Conservation (phyloP, 768 basidiomycete species). For the Collybiopsis confluens region DNA sequence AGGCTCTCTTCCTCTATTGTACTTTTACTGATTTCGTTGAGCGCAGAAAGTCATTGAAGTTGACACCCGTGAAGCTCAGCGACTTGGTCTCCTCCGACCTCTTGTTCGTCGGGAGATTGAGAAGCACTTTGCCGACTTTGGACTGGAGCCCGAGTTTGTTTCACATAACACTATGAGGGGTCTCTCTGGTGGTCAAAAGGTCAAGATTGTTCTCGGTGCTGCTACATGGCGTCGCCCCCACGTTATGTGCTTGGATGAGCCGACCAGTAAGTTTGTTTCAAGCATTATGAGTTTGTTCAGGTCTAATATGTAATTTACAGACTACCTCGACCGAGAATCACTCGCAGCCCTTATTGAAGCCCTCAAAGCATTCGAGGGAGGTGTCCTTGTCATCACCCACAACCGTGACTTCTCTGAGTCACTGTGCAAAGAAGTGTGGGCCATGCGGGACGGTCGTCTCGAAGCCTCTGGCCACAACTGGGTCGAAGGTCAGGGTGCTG, state of each 20-base stretch:
- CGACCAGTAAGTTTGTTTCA: slow-evolving; percentile 61
- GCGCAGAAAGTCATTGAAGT: slow-evolving; percentile 90
- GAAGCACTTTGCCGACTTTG: slow-evolving; percentile 99
- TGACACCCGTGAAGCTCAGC: slow-evolving; percentile 96
- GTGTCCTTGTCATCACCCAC: slow-evolving; percentile 97
- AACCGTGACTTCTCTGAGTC: slow-evolving; percentile 99
- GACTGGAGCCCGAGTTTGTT: slow-evolving; percentile 98
- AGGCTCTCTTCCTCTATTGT: background rate
- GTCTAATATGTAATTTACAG: slow-evolving; percentile 28
- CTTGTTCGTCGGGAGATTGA: slow-evolving; percentile 98
- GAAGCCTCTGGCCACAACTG: slow-evolving; percentile 99
- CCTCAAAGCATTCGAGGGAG: slow-evolving; percentile 96
- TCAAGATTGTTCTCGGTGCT: slow-evolving; percentile 97
- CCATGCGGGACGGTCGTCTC: slow-evolving; percentile 94
- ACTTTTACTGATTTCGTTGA: slow-evolving; percentile 10
- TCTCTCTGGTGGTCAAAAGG: slow-evolving; percentile 98
- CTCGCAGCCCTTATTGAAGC: slow-evolving; percentile 98
- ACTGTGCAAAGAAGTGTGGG: slow-evolving; percentile 97
- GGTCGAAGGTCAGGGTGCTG: slow-evolving; percentile 98
- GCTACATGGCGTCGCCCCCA: slow-evolving; percentile 99
- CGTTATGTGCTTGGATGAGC: slow-evolving; percentile 95
- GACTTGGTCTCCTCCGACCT: slow-evolving; percentile 89
- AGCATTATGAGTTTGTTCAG: slow-evolving; percentile 6
- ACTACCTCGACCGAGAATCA: slow-evolving; percentile 99
- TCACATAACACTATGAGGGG: slow-evolving; percentile 99